A percentile compares a stretch with the other conserved stretches of the same genome.
phyloP scores from a whole-genome alignment of 2,329 filamentous ascomycete genomes.

The Gnomoniopsis smithogilvyi region DNA sequence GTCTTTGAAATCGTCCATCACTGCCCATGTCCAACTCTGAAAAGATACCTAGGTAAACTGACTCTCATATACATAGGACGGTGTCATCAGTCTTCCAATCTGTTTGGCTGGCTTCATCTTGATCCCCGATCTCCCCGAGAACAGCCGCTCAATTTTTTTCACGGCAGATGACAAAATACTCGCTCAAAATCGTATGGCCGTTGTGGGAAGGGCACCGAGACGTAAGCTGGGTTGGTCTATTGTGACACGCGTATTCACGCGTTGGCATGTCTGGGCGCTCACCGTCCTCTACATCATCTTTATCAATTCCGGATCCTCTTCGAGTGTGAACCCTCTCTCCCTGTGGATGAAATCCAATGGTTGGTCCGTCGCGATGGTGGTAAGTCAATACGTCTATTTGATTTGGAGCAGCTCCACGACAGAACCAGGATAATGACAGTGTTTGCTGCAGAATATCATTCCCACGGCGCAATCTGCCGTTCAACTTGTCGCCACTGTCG shows the following conservation, averaged over 20 bases:
- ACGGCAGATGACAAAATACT: constrained; percentile 24
- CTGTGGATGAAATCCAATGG: constrained; percentile 39
- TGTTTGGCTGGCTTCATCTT: constrained; percentile 30
- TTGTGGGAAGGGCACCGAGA: constrained; percentile 28
- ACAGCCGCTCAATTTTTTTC: constrained; percentile 25
- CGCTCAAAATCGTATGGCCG: constrained; percentile 29
- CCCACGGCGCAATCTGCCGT: constrained; percentile 38
- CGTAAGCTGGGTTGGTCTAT: constrained; percentile 27
- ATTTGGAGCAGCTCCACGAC: background rate
- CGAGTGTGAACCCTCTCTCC: constrained; percentile 33
- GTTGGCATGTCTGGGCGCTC: constrained; percentile 36
- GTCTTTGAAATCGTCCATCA: too few relatives aligned
- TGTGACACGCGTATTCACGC: constrained; percentile 15
- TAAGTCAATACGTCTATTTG: constrained; percentile 21
- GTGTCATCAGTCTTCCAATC: constrained; percentile 31
- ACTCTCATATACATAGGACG: constrained; percentile 25
- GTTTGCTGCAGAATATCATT: constrained; percentile 38
- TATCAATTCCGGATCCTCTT: constrained; percentile 31
- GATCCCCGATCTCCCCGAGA: constrained; percentile 31
- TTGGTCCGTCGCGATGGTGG: constrained; percentile 45
- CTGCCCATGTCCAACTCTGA: too few relatives aligned
- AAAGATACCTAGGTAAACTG: too few relatives aligned
- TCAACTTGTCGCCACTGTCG: constrained; percentile 46
- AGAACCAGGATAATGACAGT: background rate
- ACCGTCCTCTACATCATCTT: constrained; percentile 36